Conservation (phyloP, 768 basidiomycete species). For the Pisolithus marmoratus region DNA sequence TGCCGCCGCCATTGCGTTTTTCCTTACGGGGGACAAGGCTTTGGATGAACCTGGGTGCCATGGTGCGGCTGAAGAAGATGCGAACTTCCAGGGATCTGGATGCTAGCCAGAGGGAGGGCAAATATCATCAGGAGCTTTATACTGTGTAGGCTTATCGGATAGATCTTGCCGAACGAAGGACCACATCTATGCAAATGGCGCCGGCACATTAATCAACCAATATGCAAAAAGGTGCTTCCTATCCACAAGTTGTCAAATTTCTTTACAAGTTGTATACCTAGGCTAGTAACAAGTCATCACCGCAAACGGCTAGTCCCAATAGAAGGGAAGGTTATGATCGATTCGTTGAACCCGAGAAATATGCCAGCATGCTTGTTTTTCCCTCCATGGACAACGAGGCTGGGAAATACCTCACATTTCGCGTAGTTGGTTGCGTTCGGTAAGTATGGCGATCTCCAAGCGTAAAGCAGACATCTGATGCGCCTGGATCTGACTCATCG, state of each 20-base stretch:
- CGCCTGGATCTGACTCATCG: neutral
- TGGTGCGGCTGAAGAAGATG: neutral
- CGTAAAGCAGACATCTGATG: no score
- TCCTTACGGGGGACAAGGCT: slow-evolving; percentile 49
- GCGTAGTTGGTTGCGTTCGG: neutral
- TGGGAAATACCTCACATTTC: neutral
- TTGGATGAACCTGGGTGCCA: slow-evolving; percentile 41
- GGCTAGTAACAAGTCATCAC: neutral
- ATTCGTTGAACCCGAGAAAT: neutral
- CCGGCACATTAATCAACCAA: neutral
- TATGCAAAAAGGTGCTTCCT: neutral
- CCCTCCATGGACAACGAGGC: neutral
- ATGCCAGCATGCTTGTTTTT: neutral
- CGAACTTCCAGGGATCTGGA: neutral
- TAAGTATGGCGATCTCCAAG: neutral
- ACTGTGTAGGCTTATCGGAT: neutral
- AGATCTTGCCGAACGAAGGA: neutral
- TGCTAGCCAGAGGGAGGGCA: neutral
- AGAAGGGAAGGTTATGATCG: no score
- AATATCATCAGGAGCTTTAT: neutral
- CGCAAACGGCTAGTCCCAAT: neutral
- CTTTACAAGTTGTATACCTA: neutral
- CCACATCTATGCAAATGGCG: neutral
- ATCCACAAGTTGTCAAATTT: neutral
- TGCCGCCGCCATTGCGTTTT: slow-evolving; percentile 26